These are phyloP conservation scores for Trichoderma sp. DNA, from an alignment of 2,329 filamentous ascomycete species.

Conservation along the genomic window DNA sequence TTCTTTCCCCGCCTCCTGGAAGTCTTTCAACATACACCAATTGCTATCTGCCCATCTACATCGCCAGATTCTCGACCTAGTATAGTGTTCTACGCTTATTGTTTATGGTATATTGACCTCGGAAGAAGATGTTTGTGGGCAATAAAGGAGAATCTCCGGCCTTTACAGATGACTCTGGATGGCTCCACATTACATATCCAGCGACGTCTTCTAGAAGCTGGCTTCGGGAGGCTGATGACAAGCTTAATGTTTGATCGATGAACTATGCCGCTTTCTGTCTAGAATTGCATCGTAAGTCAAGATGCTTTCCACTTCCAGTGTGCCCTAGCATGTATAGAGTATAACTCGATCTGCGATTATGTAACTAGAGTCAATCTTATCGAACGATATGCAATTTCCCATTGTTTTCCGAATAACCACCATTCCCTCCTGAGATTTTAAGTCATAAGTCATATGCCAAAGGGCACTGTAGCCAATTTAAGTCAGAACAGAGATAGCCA, in stretches of 20 bases:
- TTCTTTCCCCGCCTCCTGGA: background rate
- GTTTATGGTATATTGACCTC: background rate
- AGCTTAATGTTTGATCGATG: background rate
- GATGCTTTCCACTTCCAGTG: background rate
- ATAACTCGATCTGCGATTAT: background rate
- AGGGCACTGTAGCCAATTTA: background rate
- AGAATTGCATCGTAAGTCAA: background rate
- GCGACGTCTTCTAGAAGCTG: background rate
- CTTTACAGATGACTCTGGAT: background rate
- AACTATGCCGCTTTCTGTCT: slow-evolving; percentile 1
- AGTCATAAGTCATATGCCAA: background rate
- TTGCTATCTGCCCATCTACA: background rate
- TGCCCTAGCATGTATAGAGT: background rate
- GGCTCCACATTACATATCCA: background rate
- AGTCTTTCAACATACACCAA: background rate
- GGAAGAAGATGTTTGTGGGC: background rate
- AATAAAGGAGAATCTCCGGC: background rate
- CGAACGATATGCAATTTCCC: background rate
- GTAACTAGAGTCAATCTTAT: background rate
- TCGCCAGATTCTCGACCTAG: background rate
- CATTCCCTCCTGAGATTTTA: background rate
- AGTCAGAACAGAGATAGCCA: background rate
- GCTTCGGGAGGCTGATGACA: background rate
- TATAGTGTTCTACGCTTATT: background rate
- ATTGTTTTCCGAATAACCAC: background rate